Evolutionary conservation across 306 rosid genomes (phyloP).

Genomic region (Begonia loranthoides): DNA sequence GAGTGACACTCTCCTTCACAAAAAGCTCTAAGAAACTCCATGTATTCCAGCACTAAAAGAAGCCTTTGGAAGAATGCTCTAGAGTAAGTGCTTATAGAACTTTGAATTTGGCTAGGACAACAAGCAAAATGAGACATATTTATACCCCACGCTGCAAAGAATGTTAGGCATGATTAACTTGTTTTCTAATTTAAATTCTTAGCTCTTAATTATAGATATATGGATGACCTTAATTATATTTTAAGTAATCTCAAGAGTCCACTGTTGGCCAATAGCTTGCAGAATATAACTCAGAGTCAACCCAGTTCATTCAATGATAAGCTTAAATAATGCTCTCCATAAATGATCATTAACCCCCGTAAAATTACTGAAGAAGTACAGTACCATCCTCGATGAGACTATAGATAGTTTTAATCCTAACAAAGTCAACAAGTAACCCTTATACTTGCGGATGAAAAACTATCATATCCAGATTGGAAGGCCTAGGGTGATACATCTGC

Average conservation of each 20-base stretch:
- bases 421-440: too few species aligned
- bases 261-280: too few species aligned
- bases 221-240: too few species aligned
- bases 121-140: neutral
- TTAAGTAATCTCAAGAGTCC: too few species aligned
- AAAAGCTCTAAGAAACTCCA: neutral
- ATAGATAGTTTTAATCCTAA: too few species aligned
- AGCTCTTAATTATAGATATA: neutral
- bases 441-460: too few species aligned
- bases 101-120: neutral
- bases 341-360: slow-evolving; percentile 1
- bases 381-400: neutral
- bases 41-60: neutral
- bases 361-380: neutral
- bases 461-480: too few species aligned
- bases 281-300: neutral
- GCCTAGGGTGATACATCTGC: too few species aligned
- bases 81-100: neutral
- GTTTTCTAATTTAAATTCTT: neutral
- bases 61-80: neutral
- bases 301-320: slow-evolving; percentile 12
- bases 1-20: neutral
- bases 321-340: neutral
- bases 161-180: neutral
- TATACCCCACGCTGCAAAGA: neutral